Base-by-base conservation (phyloP, 2,329 filamentous ascomycete genomes). In the Chalara sp. region DNA sequence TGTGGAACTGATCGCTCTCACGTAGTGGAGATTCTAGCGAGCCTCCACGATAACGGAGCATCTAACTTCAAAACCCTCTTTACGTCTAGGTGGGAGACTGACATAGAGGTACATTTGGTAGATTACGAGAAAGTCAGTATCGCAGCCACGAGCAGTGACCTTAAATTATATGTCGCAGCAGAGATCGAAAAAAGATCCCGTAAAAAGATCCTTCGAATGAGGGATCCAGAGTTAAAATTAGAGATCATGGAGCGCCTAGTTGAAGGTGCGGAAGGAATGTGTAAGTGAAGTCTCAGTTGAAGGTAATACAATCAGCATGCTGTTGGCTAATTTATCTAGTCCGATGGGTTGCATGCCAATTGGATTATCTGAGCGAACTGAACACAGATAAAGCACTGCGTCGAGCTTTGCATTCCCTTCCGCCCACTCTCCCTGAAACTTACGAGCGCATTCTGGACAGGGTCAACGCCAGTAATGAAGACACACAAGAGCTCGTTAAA, bases 301-400 rank as follows among this genome's bases (percentile, higher is more conserved):
- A 21, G 6, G 8, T 13, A 13, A 4, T 13, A 5, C 28, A 45
- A 45, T 28, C 32, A 46, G 10, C 29, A 33, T 37, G 13, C 21
- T 45, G 12, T 5, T 32, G 11, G 40, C 7, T 21, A 32, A 12
- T 43, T 11, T 43, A n/a, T 57, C 61, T 58, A 60, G 62, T 63
- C 43, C 63, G 62, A 28, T 65, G 61, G 64, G 61, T 63, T 8
- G 32, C 63, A 32, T 66, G 62, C 47, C 63, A 65, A 33, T 53
- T 65, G 31, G 64, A 66, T 48, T 59, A 61, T 42, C 48, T 65
- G 1, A 64, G 58, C 46, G 55, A 60, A n/a, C 51, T 58, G 7
- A 48, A 46, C 5, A 65, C 45, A 32, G 61, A 65, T 47, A 37
- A 43, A 31, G 55, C 55, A 4, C 55, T 57, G 1, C 56, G 59